Percentiles rank a stretch among this genome's conserved stretches.
These are phyloP conservation scores for Stygiomarasmius scandens DNA, from an alignment of 1,284 basidiomycete species.

Conservation along the genomic window DNA sequence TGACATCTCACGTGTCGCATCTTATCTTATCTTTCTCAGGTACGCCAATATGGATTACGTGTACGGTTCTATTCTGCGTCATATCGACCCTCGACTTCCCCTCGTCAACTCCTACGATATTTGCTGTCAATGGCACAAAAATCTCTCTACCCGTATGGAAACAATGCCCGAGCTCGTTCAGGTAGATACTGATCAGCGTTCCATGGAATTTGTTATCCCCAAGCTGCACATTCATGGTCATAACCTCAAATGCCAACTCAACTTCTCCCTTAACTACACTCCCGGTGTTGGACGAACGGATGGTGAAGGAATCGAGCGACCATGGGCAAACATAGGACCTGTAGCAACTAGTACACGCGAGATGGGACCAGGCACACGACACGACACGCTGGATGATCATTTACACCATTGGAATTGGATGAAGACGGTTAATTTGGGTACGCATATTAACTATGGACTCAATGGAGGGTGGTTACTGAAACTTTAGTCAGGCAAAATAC, in stretches of 20 bases:
- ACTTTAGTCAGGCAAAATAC: background rate
- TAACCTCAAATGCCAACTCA: conserved; percentile 19
- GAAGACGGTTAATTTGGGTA: conserved; percentile 22
- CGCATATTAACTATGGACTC: background rate
- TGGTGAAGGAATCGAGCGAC: conserved; percentile 28
- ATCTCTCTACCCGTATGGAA: conserved; percentile 9
- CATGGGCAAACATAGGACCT: conserved; percentile 26
- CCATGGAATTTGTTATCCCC: conserved; percentile 20
- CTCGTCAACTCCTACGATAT: conserved; percentile 24
- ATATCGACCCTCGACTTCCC: background rate
- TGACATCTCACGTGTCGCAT: background rate
- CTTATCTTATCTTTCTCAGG: background rate
- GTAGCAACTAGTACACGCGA: conserved; percentile 23
- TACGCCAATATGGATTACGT: conserved; percentile 11
- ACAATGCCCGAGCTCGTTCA: conserved; percentile 8
- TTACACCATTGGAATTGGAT: conserved; percentile 19
- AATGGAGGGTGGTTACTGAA: background rate
- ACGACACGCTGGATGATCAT: conserved; percentile 26
- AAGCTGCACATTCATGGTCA: conserved; percentile 30
- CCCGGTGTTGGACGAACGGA: conserved; percentile 24
- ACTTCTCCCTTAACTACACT: conserved; percentile 20
- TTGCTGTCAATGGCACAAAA: conserved; percentile 19
- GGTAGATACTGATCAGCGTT: background rate
- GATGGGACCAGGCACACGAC: conserved; percentile 25
- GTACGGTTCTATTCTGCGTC: conserved; percentile 1